Conservation (phyloP, 176 grass and related monocot species). For the Areca catechu region DNA sequence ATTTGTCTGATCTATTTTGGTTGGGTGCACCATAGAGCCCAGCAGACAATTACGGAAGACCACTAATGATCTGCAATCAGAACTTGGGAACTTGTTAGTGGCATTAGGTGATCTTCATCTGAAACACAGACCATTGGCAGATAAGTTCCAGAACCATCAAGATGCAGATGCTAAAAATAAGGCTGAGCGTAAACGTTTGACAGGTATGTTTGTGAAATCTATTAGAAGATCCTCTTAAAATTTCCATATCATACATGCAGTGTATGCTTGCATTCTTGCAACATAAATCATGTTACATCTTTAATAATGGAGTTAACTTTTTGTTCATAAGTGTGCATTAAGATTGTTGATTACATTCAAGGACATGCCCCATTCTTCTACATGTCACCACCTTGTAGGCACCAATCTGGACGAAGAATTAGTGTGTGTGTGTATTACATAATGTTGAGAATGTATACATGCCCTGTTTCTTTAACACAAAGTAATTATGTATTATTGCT, state of each 20-base stretch:
- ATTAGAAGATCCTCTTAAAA: background rate
- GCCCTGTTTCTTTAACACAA: too few relatives aligned
- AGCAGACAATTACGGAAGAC: constrained; percentile 26
- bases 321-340: too few relatives aligned
- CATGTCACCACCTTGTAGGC: too few relatives aligned
- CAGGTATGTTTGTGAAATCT: constrained; percentile 50
- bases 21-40: constrained; percentile 31
- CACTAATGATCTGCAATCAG: constrained; percentile 27
- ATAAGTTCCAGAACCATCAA: constrained; percentile 41
- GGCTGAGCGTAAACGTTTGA: constrained; percentile 57
- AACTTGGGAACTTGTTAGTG: constrained; percentile 38
- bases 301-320: too few relatives aligned
- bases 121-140: constrained; percentile 52
- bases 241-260: background rate
- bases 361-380: too few relatives aligned
- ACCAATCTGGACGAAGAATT: too few relatives aligned
- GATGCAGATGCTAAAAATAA: constrained; percentile 41
- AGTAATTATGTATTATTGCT: background rate
- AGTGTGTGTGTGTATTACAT: too few relatives aligned
- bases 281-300: too few relatives aligned
- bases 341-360: too few relatives aligned
- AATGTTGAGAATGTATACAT: too few relatives aligned
- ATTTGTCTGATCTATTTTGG: constrained; percentile 14
- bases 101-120: constrained; percentile 59
- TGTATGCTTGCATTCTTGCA: too few relatives aligned